phyloP scores from a whole-genome alignment of 2,329 filamentous ascomycete species.

The Ophiosphaerella herpotricha region DNA sequence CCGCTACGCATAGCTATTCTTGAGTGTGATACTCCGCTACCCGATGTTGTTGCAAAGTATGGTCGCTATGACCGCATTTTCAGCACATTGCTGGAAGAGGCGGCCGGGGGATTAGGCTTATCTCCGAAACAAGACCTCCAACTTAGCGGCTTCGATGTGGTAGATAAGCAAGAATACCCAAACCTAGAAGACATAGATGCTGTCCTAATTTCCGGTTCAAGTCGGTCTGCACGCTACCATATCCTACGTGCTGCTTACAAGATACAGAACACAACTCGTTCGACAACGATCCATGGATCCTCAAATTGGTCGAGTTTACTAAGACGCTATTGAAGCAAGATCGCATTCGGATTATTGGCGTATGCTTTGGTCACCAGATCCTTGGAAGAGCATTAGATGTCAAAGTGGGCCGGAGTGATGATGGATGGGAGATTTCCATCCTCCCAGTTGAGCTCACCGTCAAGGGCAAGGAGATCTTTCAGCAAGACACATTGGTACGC shows the following conservation, averaged over 20 bases:
- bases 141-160: constrained; percentile 72
- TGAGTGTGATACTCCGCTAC: constrained; percentile 80
- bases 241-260: constrained; percentile 11
- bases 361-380: constrained; percentile 91
- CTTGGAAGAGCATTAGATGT: constrained; percentile 72
- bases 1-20: constrained; percentile 79
- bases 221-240: constrained; percentile 44
- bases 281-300: constrained; percentile 75
- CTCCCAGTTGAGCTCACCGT: constrained; percentile 69
- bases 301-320: constrained; percentile 72
- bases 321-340: constrained; percentile 63
- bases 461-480: constrained; percentile 74
- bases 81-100: constrained; percentile 56
- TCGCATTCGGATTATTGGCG: constrained; percentile 72
- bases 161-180: constrained; percentile 72
- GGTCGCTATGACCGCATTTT: constrained; percentile 72
- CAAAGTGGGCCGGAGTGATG: constrained; percentile 67
- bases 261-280: constrained; percentile 70
- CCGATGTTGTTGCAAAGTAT: constrained; percentile 66
- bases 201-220: constrained; percentile 76
- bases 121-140: constrained; percentile 53
- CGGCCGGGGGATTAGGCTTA: constrained; percentile 54
- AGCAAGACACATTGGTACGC: constrained; percentile 63
- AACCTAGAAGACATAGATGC: constrained; percentile 76
- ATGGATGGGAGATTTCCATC: constrained; percentile 84